Percentiles rank a stretch among this genome's conserved stretches.
Evolutionary conservation across 352 stramenopile species (phyloP).

Genomic region (Elongisporangium anandrum): DNA sequence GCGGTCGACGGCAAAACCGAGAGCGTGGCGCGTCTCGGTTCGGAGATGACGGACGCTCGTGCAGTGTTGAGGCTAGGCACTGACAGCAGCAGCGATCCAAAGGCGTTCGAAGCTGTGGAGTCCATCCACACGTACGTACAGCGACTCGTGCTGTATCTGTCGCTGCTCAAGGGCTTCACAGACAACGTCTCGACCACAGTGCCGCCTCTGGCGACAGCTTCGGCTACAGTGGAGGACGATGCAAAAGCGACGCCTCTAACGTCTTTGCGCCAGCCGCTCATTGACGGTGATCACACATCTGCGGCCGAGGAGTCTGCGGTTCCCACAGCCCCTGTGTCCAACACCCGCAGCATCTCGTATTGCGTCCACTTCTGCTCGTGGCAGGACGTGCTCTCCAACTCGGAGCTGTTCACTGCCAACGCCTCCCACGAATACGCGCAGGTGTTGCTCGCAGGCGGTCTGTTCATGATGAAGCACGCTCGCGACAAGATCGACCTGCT

Average conservation of each 20-base stretch:
- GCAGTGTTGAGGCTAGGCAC: slow-evolving; percentile 20
- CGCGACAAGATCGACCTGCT: slow-evolving; percentile 37
- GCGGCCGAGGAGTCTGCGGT: not conserved
- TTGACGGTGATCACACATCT: slow-evolving; percentile 14
- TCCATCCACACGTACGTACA: slow-evolving; percentile 28
- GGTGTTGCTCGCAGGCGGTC: slow-evolving; percentile 33
- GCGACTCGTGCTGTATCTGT: slow-evolving; percentile 35
- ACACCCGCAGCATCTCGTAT: slow-evolving; percentile 12
- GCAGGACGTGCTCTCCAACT: slow-evolving; percentile 42
- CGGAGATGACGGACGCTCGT: slow-evolving; percentile 32
- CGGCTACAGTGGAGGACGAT: slow-evolving; percentile 1
- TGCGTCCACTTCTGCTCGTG: slow-evolving; percentile 54
- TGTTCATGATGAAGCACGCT: slow-evolving; percentile 41
- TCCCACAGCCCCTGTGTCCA: no score
- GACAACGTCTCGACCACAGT: slow-evolving; percentile 7
- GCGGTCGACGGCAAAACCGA: slow-evolving; percentile 24
- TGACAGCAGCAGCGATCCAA: slow-evolving; percentile 7
- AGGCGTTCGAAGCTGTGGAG: slow-evolving; percentile 19
- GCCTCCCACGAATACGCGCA: slow-evolving; percentile 56
- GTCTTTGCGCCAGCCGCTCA: slow-evolving; percentile 34
- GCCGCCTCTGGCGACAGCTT: slow-evolving; percentile 8
- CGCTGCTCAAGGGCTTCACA: slow-evolving; percentile 56
- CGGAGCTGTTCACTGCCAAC: slow-evolving; percentile 38
- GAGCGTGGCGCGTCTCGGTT: slow-evolving; percentile 28
- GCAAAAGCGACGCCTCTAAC: slow-evolving; percentile 7